phyloP scores from a whole-genome alignment of 257 asterid genomes.

The Solanum okadae region DNA sequence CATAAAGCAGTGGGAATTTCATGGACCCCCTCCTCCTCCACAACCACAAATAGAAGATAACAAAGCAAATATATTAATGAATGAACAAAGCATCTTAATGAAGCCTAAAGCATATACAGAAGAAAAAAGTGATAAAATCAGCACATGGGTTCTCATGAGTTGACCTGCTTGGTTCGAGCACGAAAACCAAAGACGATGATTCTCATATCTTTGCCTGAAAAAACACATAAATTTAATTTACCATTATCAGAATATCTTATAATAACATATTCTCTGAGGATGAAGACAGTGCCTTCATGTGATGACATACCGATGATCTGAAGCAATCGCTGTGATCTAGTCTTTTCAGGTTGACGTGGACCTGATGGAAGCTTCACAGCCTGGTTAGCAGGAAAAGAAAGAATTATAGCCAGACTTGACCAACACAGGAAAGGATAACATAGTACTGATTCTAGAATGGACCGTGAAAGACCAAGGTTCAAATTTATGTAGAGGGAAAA shows the following conservation, averaged over 20 bases:
- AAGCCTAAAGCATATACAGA: background rate
- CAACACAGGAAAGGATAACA: background rate
- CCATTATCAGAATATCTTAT: background rate
- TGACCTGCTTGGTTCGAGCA: slow-evolving; percentile 90
- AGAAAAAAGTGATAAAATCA: slow-evolving; percentile 6
- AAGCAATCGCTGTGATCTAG: slow-evolving; percentile 71
- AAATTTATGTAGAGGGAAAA: background rate
- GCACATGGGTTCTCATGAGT: slow-evolving; percentile 14
- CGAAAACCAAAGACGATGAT: slow-evolving; percentile 87
- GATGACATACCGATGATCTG: slow-evolving; percentile 75
- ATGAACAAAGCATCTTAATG: background rate
- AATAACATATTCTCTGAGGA: background rate
- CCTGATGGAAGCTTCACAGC: slow-evolving; percentile 54
- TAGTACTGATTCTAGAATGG: background rate
- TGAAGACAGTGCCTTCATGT: background rate
- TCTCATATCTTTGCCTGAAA: slow-evolving; percentile 96
- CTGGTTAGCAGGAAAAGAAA: slow-evolving; percentile 34
- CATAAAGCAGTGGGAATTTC: background rate
- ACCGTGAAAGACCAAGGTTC: background rate
- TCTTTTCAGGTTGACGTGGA: slow-evolving; percentile 60
- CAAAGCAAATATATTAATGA: background rate
- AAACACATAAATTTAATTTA: background rate
- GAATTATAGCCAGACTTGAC: background rate
- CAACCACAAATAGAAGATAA: background rate
- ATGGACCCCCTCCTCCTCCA: background rate